Conservation (phyloP, 2,329 filamentous ascomycete genomes). For the Aspergillus arachidicola region DNA sequence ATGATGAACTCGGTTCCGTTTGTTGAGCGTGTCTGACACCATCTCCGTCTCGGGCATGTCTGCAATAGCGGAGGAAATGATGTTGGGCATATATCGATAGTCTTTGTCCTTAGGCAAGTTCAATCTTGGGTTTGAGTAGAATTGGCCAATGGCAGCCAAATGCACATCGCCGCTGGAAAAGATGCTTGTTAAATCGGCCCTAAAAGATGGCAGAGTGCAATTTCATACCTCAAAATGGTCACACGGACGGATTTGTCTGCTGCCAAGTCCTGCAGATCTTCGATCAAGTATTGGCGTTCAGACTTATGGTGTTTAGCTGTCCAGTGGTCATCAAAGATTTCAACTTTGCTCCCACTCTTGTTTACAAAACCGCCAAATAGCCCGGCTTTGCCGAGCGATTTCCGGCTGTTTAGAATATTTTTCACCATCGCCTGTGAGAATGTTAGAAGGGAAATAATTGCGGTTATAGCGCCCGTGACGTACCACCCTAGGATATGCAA, state of each 20-base stretch:
- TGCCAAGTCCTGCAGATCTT: constrained; percentile 90
- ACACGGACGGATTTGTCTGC: constrained; percentile 89
- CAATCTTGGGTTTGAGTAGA: constrained; percentile 88
- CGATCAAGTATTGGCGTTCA: constrained; percentile 82
- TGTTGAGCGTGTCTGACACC: constrained; percentile 89
- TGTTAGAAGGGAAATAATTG: constrained; percentile 24
- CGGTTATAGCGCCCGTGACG: constrained; percentile 39
- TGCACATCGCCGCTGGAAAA: constrained; percentile 80
- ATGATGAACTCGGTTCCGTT: constrained; percentile 76
- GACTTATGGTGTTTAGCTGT: constrained; percentile 92
- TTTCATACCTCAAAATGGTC: constrained; percentile 73
- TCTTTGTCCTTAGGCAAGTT: constrained; percentile 84
- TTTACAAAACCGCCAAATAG: constrained; percentile 79
- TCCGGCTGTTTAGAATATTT: constrained; percentile 78
- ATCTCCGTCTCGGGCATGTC: constrained; percentile 87
- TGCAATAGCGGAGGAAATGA: constrained; percentile 91
- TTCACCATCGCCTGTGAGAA: constrained; percentile 63
- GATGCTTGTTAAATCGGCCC: background rate
- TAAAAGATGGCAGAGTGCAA: background rate
- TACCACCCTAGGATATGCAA: constrained; percentile 77
- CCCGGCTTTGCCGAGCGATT: constrained; percentile 80
- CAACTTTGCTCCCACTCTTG: constrained; percentile 86
- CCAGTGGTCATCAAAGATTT: constrained; percentile 96
- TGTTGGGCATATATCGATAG: constrained; percentile 94
- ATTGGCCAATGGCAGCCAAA: constrained; percentile 87